These are phyloP conservation scores for Fusarium palustre DNA, from an alignment of 2,329 filamentous ascomycete species.

Conservation along the genomic window DNA sequence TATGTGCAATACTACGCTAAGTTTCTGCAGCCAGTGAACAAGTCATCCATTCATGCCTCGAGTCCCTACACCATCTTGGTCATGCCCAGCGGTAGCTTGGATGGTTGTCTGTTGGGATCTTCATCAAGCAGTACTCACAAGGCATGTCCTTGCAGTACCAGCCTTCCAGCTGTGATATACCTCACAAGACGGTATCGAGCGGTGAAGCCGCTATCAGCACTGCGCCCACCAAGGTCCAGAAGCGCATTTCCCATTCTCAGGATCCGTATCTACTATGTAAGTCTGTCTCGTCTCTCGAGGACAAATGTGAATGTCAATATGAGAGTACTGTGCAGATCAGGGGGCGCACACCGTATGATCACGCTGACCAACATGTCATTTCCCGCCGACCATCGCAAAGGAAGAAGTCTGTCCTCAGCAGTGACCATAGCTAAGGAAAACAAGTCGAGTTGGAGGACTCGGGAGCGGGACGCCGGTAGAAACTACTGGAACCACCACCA, in stretches of 20 bases:
- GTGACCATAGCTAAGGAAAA: background rate
- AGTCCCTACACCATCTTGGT: slow-evolving; percentile 42
- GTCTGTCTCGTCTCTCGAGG: slow-evolving; percentile 6
- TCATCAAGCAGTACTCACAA: slow-evolving; percentile 33
- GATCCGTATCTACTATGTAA: slow-evolving; percentile 28
- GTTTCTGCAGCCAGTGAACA: slow-evolving; percentile 21
- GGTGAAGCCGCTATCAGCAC: slow-evolving; percentile 44
- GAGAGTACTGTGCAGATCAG: slow-evolving; percentile 18
- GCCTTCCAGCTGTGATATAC: slow-evolving; percentile 26
- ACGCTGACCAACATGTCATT: slow-evolving; percentile 47
- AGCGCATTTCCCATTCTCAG: slow-evolving; percentile 32
- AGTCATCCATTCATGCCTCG: slow-evolving; percentile 42
- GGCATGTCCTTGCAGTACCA: slow-evolving; percentile 25
- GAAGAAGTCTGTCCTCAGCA: background rate
- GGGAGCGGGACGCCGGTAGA: slow-evolving; percentile 32
- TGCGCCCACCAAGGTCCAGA: slow-evolving; percentile 39
- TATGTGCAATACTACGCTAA: slow-evolving; percentile 31
- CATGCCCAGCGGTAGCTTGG: slow-evolving; percentile 26
- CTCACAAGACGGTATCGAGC: slow-evolving; percentile 34
- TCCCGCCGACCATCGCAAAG: slow-evolving; percentile 37
- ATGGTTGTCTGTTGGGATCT: slow-evolving; percentile 43
- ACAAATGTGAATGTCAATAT: background rate
- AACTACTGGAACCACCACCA: slow-evolving; percentile 43
- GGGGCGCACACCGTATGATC: slow-evolving; percentile 41
- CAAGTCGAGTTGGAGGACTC: slow-evolving; percentile 7